Percentiles rank a stretch among this genome's conserved stretches.
Conservation (phyloP, 768 basidiomycete species). For the Phylloporus rhodoxanthus region DNA sequence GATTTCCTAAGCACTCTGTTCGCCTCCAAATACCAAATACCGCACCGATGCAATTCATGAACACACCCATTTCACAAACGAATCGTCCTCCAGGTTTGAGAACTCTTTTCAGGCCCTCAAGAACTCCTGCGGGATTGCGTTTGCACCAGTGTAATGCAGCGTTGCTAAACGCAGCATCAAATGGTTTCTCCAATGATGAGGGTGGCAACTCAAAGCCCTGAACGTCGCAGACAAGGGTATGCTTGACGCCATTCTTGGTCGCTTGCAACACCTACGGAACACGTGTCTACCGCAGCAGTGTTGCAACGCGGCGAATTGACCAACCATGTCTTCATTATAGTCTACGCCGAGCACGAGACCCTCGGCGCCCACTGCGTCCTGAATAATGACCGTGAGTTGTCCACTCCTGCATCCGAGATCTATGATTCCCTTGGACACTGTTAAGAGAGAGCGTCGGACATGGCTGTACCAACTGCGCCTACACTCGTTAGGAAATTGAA, state of each 20-base stretch:
- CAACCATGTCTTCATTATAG: conserved; percentile 66
- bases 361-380: conserved; percentile 42
- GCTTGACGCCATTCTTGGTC: conserved; percentile 38
- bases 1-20: neutral
- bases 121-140: conserved; percentile 57
- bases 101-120: conserved; percentile 51
- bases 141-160: conserved; percentile 87
- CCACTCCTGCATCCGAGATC: conserved; percentile 85
- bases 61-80: conserved; percentile 74
- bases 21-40: neutral
- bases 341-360: conserved; percentile 69
- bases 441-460: conserved; percentile 5
- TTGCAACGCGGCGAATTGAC: conserved; percentile 11
- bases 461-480: neutral
- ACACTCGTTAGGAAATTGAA: neutral
- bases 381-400: conserved; percentile 60
- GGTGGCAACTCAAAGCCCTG: conserved; percentile 39
- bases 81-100: conserved; percentile 69
- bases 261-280: conserved; percentile 49
- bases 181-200: conserved; percentile 35
- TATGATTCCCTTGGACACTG: conserved; percentile 38
- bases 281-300: neutral
- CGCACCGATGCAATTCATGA: conserved; percentile 63
- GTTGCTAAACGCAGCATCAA: conserved; percentile 76
- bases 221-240: conserved; percentile 50